Base-by-base conservation (phyloP, 257 asterid species). In the Nicotiana sylvestris region DNA sequence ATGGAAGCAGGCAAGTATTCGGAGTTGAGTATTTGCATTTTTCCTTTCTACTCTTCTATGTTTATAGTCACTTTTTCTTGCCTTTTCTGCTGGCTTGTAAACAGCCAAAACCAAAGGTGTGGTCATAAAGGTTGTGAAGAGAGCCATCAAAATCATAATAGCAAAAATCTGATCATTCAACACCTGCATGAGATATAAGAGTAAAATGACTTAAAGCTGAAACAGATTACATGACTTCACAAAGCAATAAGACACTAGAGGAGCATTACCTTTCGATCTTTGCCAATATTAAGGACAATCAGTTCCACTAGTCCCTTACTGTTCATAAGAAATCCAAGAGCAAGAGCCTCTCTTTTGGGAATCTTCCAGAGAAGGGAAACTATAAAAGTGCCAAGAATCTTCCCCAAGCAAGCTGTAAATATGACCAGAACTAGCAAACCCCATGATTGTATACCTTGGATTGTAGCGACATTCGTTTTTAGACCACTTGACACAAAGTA, bases 211-310 rank as follows among this genome's bases (percentile, higher is more conserved):
- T 12, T 84, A 57, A 13, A 33, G 15, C 60, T 13, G 29, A 37
- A 16, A 30, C 35, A 69, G 29, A 57, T 32, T 4, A 43, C 16
- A 46, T 3, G 80, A 76, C 2, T 25, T 32, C 58, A 46, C 27
- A 77, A 4, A 29, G 39, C 66, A 66, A 15, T 3, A 66, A 11
- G 43, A 1, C 33, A 4, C 64, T 29, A 27, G 46, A 76, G 1
- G 46, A 76, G 46, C 29, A 76, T 70, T 72, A 93, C 98, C 94
- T 91, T 92, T 86, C 96, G 81, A 62, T 94, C 98, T 87, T 87
- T 91, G 27, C 98, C 98, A 39, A 94, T 92, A 87, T 95, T 95
- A 55, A 93, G 98, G 72, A 95, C 98, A 68, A 95, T 95, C 87
- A 95, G 94, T 86, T 95, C 98, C 30, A 95, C 98, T 68, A 95